phyloP scores from a whole-genome alignment of 306 rosid genomes.

The Delonix regia region DNA sequence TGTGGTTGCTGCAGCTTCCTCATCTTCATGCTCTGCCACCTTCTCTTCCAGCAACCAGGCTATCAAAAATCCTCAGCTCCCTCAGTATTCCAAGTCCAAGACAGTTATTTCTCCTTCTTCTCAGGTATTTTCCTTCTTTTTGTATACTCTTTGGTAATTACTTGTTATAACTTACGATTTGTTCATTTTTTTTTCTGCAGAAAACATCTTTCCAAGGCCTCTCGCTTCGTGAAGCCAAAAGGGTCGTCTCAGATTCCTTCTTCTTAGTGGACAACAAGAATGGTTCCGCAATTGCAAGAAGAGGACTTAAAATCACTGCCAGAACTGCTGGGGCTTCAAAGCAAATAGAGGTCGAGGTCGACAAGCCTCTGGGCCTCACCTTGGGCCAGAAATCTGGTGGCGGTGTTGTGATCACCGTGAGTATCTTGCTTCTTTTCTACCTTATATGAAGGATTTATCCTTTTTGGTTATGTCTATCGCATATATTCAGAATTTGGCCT shows the following conservation, averaged over 20 bases:
- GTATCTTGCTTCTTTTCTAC: constrained; percentile 30
- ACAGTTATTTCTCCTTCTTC: constrained; percentile 13
- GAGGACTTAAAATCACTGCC: constrained; percentile 62
- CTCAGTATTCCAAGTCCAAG: constrained; percentile 49
- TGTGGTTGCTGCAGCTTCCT: constrained; percentile 66
- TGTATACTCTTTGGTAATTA: not conserved
- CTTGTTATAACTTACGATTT: not conserved
- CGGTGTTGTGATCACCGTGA: constrained; percentile 78
- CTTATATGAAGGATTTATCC: not conserved
- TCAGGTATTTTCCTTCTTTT: constrained; percentile 41
- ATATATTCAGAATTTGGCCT: not conserved
- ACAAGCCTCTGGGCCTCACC: constrained; percentile 97
- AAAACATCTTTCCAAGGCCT: constrained; percentile 78
- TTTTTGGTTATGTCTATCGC: not conserved
- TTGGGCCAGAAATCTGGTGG: constrained; percentile 90
- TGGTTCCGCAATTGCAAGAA: constrained; percentile 39
- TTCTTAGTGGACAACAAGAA: constrained; percentile 36
- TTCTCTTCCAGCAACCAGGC: constrained; percentile 47
- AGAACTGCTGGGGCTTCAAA: constrained; percentile 89
- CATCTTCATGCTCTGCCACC: constrained; percentile 63
- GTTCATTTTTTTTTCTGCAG: constrained; percentile 34
- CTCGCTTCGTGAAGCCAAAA: constrained; percentile 72
- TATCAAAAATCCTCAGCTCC: constrained; percentile 44
- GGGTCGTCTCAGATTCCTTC: constrained; percentile 52
- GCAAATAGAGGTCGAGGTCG: constrained; percentile 86